Evolutionary conservation across 2,329 filamentous ascomycete genomes (phyloP), one percentile per base, ranked within the genome.

Genomic region (Hypomyces rosellus): DNA sequence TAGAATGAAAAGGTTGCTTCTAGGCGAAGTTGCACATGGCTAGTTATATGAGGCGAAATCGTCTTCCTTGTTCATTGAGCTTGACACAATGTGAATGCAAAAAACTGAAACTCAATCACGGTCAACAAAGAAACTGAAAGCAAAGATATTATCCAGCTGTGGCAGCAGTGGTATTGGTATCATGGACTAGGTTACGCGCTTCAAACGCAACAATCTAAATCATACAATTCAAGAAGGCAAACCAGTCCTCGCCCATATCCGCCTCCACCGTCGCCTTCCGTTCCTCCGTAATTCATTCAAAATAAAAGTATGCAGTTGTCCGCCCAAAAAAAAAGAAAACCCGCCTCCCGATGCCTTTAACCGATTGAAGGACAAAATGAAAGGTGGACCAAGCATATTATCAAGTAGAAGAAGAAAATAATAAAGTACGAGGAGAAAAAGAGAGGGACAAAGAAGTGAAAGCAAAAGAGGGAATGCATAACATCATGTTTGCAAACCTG

Each of bases 161-260:
- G 46, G 47, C 50, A 52, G 46, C 46, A 52, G 49, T 46, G 50
- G 46, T 42, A 52, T 52, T 52, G 50, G 50, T 52, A 52, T 49
- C 50, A 49, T 52, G 43, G 46, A 52, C 50, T 52, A 52, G 50
- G 50, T 50, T 52, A 52, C 46, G 50, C 46, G 47, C 50, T 52
- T 39, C 49, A 42, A 45, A 52, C 46, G 47, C 50, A 49, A 50
- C 50, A 50, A 50, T 52, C 50, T 52, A 45, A 49, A 37, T 50
- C 50, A 49, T 52, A 52, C 50, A 50, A 46, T 52, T 50, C 50
- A 45, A 40, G 50, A 43, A 52, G 40, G 49, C 49, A 42, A 52
- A 52, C 50, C 50, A 49, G 46, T 52, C 50, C 50, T 52, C 46
- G 50, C 47, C 46, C 50, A 50, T 50, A 42, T 33, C 47, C 47